These are phyloP conservation scores for Barbarea vulgaris DNA, from an alignment of 345 rosid species.

Conservation along the genomic window DNA sequence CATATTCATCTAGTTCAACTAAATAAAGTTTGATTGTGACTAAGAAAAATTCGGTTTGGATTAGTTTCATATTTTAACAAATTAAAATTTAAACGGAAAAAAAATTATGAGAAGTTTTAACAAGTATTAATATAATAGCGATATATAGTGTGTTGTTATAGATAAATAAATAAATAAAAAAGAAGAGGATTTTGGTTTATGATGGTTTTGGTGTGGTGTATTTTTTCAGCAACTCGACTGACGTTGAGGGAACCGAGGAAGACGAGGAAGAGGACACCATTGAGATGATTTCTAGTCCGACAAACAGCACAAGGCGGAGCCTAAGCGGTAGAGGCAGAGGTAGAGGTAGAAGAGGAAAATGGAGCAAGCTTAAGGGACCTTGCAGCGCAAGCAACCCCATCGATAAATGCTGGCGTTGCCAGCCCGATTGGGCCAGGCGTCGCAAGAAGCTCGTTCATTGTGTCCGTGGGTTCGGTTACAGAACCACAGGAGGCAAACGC, in stretches of 20 bases:
- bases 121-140: background rate
- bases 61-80: background rate
- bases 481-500: constrained; percentile 60
- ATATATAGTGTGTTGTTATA: background rate
- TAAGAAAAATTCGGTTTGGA: background rate
- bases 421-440: constrained; percentile 59
- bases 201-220: constrained; percentile 19
- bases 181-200: background rate
- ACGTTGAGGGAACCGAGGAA: constrained; percentile 18
- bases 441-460: constrained; percentile 63
- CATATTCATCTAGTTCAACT: background rate
- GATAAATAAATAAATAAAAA: background rate
- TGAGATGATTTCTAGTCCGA: constrained; percentile 29
- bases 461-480: constrained; percentile 68
- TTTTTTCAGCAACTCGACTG: constrained; percentile 38
- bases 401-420: constrained; percentile 86
- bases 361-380: constrained; percentile 45
- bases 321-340: constrained; percentile 37
- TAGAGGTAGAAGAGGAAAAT: constrained; percentile 29
- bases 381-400: constrained; percentile 84
- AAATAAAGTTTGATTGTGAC: background rate
- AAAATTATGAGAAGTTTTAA: background rate
- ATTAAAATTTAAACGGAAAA: background rate
- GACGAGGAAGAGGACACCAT: constrained; percentile 17
- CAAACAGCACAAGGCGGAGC: constrained; percentile 60